Evolutionary conservation across 1,284 basidiomycete genomes (phyloP).

Genomic region (Cutaneotrichosporon sp.): DNA sequence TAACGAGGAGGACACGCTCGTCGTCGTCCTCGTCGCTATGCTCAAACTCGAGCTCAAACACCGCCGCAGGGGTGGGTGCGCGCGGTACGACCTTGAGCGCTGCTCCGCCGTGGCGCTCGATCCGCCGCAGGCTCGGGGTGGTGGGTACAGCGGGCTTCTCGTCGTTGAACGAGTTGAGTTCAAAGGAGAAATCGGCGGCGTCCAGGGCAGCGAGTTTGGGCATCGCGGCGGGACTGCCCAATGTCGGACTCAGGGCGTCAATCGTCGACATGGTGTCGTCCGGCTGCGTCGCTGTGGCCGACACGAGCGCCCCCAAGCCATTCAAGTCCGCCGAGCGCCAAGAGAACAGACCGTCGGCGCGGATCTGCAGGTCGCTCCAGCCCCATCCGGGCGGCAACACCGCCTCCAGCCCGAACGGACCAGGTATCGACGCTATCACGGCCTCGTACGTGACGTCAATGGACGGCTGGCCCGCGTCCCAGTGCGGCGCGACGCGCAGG

Average conservation of each 20-base stretch:
- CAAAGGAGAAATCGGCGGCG: conserved; percentile 38
- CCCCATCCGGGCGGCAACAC: conserved; percentile 36
- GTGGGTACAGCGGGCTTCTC: background rate
- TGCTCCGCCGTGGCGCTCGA: background rate
- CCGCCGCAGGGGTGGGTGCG: conserved; percentile 4
- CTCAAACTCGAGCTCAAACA: conserved; percentile 28
- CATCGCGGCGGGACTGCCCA: background rate
- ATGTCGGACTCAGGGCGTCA: conserved; percentile 1
- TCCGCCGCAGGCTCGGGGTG: conserved; percentile 10
- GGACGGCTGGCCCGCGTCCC: conserved; percentile 17
- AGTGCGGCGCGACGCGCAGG: conserved; percentile 26
- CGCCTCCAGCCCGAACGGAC: conserved; percentile 17
- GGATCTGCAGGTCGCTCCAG: conserved; percentile 31
- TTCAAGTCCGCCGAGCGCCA: conserved; percentile 32
- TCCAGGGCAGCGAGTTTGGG: conserved; percentile 11
- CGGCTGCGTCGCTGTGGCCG: background rate
- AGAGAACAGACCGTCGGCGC: conserved; percentile 24
- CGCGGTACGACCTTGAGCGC: conserved; percentile 9
- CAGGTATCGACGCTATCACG: background rate
- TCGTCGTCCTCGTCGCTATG: conserved; percentile 11
- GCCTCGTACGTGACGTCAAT: conserved; percentile 29
- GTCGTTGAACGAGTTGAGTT: conserved; percentile 17
- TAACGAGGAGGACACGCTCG: conserved; percentile 10
- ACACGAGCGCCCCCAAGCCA: conserved; percentile 18
- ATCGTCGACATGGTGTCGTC: conserved; percentile 30